Percentiles rank a stretch among this genome's conserved stretches.
phyloP scores from a whole-genome alignment of 495 filamentous ascomycete species.

The Podospora bellae-mahoneyi region DNA sequence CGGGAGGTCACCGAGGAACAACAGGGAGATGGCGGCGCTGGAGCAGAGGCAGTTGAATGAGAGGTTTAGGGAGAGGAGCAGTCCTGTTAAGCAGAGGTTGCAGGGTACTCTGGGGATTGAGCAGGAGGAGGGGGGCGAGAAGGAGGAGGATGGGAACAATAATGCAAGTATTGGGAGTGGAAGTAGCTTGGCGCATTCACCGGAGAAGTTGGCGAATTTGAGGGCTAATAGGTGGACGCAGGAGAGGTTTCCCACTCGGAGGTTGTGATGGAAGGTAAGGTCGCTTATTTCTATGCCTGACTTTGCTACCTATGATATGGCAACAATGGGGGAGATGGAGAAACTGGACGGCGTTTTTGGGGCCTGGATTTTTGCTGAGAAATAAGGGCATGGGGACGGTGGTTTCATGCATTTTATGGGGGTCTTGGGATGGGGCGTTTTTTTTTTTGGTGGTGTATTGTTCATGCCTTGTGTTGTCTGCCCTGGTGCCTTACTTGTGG shows the following conservation, averaged over 20 bases:
- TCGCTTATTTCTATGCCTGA: too few relatives aligned
- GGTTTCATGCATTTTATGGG: too few relatives aligned
- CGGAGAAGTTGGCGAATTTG: constrained; percentile 28
- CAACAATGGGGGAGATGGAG: too few relatives aligned
- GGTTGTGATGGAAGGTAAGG: constrained; percentile 13
- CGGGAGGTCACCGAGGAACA: constrained; percentile 46
- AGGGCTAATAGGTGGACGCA: constrained; percentile 33
- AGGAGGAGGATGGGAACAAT: constrained; percentile 2
- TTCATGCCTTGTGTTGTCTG: too few relatives aligned
- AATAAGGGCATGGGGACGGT: too few relatives aligned
- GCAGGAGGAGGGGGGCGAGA: constrained; percentile 9
- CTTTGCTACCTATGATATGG: too few relatives aligned
- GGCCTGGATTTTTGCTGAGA: too few relatives aligned
- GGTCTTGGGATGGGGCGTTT: too few relatives aligned
- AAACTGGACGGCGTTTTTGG: too few relatives aligned
- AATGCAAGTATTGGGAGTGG: neutral
- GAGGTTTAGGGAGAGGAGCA: constrained; percentile 27
- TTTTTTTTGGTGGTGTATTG: too few relatives aligned
- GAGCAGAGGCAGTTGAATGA: constrained; percentile 42
- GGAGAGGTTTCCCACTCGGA: constrained; percentile 43
- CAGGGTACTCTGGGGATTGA: neutral
- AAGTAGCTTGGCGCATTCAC: constrained; percentile 20
- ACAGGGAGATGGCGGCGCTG: constrained; percentile 50
- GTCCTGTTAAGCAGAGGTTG: constrained; percentile 28
- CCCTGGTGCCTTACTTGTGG: too few relatives aligned